These are phyloP conservation scores for Albizia julibrissin DNA, from an alignment of 306 rosid species.

Conservation along the genomic window DNA sequence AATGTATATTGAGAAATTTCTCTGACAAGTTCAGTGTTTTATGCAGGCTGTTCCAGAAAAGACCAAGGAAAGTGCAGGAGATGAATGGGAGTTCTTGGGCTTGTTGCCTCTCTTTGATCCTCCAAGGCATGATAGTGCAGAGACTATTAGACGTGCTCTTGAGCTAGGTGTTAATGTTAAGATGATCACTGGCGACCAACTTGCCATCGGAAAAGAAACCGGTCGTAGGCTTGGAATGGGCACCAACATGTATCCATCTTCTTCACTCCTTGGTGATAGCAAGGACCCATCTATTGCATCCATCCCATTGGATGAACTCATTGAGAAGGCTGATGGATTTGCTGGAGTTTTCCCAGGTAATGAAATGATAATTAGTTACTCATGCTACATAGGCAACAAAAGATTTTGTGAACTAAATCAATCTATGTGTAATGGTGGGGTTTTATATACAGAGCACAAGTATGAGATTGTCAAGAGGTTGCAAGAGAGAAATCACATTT, in stretches of 20 bases:
- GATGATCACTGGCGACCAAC: constrained; percentile 99
- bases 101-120: constrained; percentile 94
- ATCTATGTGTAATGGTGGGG: neutral
- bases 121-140: constrained; percentile 97
- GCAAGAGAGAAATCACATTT: constrained; percentile 75
- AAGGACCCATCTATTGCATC: constrained; percentile 64
- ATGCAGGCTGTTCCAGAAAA: constrained; percentile 68
- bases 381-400: neutral
- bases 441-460: constrained; percentile 78
- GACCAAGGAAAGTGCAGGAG: constrained; percentile 77
- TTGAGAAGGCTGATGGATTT: constrained; percentile 95
- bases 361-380: constrained; percentile 8
- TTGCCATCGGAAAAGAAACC: constrained; percentile 94
- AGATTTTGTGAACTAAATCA: neutral
- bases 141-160: constrained; percentile 90
- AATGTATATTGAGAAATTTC: neutral
- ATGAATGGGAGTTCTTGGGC: constrained; percentile 80
- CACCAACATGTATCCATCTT: constrained; percentile 94
- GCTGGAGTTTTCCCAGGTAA: constrained; percentile 98
- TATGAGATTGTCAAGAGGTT: constrained; percentile 86
- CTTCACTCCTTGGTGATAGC: constrained; percentile 74
- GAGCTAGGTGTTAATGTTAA: constrained; percentile 92
- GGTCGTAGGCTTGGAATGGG: constrained; percentile 99
- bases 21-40: neutral
- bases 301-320: constrained; percentile 82